Evolutionary conservation across 495 filamentous ascomycete genomes (phyloP), one percentile per base, ranked within the genome.

Genomic region (Neurospora sp.): DNA sequence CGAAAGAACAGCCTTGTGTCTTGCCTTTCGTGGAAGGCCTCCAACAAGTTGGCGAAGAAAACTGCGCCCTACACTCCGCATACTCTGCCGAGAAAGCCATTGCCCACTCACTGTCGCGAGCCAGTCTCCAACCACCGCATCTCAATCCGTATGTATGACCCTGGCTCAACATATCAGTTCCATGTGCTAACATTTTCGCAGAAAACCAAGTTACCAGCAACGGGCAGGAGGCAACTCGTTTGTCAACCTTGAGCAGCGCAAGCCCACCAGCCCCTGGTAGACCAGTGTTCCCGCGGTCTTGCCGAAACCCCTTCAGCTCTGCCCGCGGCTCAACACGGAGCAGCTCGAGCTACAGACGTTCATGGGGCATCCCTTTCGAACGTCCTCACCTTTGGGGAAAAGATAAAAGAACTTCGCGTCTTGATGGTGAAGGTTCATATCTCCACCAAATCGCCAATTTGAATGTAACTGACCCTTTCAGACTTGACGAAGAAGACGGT

Each of bases 1-100:
- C 77, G 75, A 1, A 74, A 77, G 35, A 71, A 75, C 20, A 77
- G 77, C 72, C 59, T 74, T 18, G 22, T 73, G 12, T 74, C 74
- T 4, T 78, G 76, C 53, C 27, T 65, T 65, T 65, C 53, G 14
- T 65, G 53, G 53, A 65, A 65, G 53, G 53, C 53, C 6, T 31
- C 53, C 53, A 35, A 65, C 6, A 74, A 68, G 31, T 68, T 68
- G 14, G 73, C 77, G 16, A 76, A 76, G 48, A 76, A 71, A 38
- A 74, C 75, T 3, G 72, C 74, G 12, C 74, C 75, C 8, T 74
- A 69, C 4, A 75, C 76, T 9, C 75, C 74, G 35, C 27, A 70
- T 38, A n/a, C 20, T 31, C n/a, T 68, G 53, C 40, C 73, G 10
- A 71, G 37, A 16, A 77, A 74, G 72, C 77, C 77, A 41, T 18